phyloP scores from a whole-genome alignment of 169 alveolate species.

The Ichthyophthirius multifiliis region DNA sequence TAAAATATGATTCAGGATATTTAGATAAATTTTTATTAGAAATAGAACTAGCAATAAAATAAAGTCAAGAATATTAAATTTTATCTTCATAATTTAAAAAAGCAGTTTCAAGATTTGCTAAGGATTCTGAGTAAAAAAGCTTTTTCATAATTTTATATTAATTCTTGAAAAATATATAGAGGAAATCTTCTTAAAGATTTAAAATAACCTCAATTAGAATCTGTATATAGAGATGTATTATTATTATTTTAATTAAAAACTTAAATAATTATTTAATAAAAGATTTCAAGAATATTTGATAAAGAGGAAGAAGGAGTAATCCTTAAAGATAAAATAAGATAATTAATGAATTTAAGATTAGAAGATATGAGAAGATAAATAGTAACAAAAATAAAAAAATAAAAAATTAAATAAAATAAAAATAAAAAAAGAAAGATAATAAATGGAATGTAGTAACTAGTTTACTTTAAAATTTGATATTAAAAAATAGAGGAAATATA shows the following conservation, averaged over 20 bases:
- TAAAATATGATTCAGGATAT: constrained; percentile 9
- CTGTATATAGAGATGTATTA: constrained; percentile 34
- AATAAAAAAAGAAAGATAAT: constrained; percentile 32
- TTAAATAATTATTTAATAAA: not conserved
- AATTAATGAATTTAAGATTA: constrained; percentile 24
- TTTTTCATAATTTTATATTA: not conserved
- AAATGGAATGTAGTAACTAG: constrained; percentile 30
- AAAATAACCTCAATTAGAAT: not conserved
- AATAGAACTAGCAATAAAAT: not conserved
- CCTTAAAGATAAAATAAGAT: constrained; percentile 32
- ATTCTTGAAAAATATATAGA: not conserved
- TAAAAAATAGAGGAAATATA: constrained; percentile 29
- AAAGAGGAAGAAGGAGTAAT: constrained; percentile 31
- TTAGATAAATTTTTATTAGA: not conserved
- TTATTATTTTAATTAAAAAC: not conserved
- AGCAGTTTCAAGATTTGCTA: constrained; percentile 6
- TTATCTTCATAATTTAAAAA: not conserved
- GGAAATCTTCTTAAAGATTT: constrained; percentile 30
- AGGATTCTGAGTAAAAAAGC: constrained; percentile 6
- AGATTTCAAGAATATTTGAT: constrained; percentile 44
- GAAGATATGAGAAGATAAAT: constrained; percentile 46
- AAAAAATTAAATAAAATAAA: constrained; percentile 2
- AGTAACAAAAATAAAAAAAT: not conserved
- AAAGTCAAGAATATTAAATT: not conserved
- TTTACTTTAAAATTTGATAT: constrained; percentile 6